phyloP scores from a whole-genome alignment of 306 rosid species.

The Luffa aegyptiaca region DNA sequence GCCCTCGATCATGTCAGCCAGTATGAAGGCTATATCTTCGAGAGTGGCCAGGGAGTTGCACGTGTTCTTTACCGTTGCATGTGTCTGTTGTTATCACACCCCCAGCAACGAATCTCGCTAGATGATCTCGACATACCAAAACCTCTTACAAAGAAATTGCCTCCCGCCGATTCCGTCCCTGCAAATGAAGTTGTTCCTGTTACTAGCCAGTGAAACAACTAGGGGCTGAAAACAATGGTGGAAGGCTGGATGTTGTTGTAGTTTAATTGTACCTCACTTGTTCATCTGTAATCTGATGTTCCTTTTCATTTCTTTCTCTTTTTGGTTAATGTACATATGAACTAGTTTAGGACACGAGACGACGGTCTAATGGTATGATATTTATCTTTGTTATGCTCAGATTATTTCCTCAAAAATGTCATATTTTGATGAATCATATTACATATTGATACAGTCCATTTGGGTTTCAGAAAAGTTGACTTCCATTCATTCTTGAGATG shows the following conservation, averaged over 20 bases:
- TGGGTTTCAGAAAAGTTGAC: background rate
- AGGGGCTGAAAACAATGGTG: background rate
- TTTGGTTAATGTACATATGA: background rate
- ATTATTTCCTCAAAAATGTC: background rate
- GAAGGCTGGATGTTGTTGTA: background rate
- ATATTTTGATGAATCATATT: background rate
- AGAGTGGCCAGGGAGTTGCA: slow-evolving; percentile 77
- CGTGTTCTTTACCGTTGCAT: slow-evolving; percentile 62
- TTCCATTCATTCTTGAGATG: no score
- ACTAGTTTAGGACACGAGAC: background rate
- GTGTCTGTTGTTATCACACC: slow-evolving; percentile 59
- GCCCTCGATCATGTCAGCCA: slow-evolving; percentile 84
- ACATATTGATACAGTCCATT: background rate
- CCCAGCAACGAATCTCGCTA: slow-evolving; percentile 81
- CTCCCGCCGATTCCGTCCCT: slow-evolving; percentile 41
- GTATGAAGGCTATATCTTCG: slow-evolving; percentile 82
- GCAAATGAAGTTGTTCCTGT: slow-evolving; percentile 40
- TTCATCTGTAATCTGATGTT: background rate
- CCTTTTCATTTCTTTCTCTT: background rate
- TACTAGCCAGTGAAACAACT: slow-evolving; percentile 34
- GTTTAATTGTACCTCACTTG: background rate
- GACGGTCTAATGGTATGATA: background rate
- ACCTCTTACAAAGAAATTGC: slow-evolving; percentile 51
- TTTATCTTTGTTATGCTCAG: background rate
- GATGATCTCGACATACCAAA: slow-evolving; percentile 68